These are phyloP conservation scores for Brassica nigra DNA, from an alignment of 345 rosid species.

Conservation along the genomic window DNA sequence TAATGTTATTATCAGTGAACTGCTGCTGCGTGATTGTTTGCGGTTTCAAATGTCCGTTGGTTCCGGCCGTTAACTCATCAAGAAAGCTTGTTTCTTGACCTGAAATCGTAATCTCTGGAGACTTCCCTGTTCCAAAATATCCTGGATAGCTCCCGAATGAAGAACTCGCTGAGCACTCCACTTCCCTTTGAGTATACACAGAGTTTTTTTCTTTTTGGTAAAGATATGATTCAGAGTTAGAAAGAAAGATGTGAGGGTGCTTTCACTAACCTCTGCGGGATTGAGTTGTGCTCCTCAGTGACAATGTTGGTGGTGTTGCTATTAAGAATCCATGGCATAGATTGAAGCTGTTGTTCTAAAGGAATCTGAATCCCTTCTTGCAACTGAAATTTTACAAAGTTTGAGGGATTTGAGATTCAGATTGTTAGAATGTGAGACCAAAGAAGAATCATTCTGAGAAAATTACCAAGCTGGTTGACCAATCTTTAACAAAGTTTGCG, in stretches of 20 bases:
- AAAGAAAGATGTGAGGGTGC: not conserved
- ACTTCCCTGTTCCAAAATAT: constrained; percentile 59
- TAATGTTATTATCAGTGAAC: constrained; percentile 37
- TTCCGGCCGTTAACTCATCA: constrained; percentile 51
- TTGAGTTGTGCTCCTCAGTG: constrained; percentile 54
- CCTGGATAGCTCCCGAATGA: constrained; percentile 76
- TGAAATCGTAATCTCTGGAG: constrained; percentile 63
- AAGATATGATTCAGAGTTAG: not conserved
- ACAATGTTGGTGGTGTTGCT: constrained; percentile 48
- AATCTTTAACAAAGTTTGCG: constrained; percentile 52
- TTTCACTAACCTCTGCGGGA: constrained; percentile 53
- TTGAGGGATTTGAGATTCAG: not conserved
- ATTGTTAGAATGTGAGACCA: not conserved
- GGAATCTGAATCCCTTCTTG: constrained; percentile 61
- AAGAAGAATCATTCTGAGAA: constrained; percentile 12
- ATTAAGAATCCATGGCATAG: constrained; percentile 60
- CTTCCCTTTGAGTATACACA: constrained; percentile 50
- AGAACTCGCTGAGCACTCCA: constrained; percentile 70
- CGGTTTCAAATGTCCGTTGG: constrained; percentile 42
- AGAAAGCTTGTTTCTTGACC: constrained; percentile 66
- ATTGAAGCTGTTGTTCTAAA: constrained; percentile 67
- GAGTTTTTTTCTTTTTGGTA: not conserved
- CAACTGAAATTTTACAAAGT: constrained; percentile 39
- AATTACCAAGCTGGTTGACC: constrained; percentile 39
- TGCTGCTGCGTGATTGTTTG: constrained; percentile 52